phyloP scores from a whole-genome alignment of 1,284 basidiomycete species.

The Cryptococcus sp. region DNA sequence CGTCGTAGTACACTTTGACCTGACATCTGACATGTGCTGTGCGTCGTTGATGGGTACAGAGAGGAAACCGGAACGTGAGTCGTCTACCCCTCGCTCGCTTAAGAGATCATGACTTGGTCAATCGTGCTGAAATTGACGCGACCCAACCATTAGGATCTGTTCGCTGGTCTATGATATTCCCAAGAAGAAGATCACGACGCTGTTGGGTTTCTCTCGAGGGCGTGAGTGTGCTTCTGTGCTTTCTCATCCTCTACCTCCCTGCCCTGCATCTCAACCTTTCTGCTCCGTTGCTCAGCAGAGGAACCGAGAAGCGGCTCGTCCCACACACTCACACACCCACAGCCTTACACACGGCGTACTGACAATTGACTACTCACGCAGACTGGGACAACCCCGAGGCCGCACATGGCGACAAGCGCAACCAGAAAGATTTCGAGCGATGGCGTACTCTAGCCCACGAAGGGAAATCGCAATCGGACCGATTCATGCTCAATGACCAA shows the following conservation, averaged over 20 bases:
- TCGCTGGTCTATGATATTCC: constrained; percentile 11
- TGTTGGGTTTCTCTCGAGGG: constrained; percentile 8
- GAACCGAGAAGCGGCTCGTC: not conserved
- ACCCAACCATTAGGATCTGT: constrained; percentile 3
- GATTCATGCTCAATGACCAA: constrained; percentile 14
- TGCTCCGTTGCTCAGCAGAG: not conserved
- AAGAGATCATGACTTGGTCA: not conserved
- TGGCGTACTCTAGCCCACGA: constrained; percentile 7
- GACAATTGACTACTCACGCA: not conserved
- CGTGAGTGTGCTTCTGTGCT: constrained; percentile 1
- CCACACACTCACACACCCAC: not conserved
- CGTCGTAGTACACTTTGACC: not conserved
- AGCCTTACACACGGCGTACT: too few relatives aligned
- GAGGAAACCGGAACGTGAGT: constrained; percentile 13
- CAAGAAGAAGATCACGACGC: constrained; percentile 9
- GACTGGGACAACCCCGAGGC: constrained; percentile 12
- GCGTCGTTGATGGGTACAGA: not conserved
- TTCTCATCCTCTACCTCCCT: not conserved
- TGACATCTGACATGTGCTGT: too few relatives aligned
- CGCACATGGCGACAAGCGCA: constrained; percentile 10
- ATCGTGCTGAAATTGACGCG: not conserved
- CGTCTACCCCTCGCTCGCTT: not conserved
- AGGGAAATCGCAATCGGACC: constrained; percentile 8
- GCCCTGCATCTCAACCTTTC: not conserved
- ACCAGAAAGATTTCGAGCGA: constrained; percentile 8